These are phyloP conservation scores for Euphorbia schlechtendalii DNA, from an alignment of 441 rosid species.

Conservation along the genomic window DNA sequence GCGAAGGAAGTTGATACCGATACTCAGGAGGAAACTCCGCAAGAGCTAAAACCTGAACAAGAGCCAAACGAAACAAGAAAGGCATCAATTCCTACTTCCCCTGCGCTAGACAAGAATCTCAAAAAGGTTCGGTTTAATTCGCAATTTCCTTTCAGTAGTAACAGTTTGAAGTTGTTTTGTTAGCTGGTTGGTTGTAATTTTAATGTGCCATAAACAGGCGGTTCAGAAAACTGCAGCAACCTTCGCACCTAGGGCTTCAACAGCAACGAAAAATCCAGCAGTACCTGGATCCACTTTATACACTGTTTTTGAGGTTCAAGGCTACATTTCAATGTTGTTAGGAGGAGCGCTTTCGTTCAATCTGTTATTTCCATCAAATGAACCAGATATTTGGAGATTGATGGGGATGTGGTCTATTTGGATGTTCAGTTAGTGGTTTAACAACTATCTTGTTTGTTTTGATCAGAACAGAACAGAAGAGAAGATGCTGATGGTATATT, in stretches of 20 bases:
- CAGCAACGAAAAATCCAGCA: constrained; percentile 84
- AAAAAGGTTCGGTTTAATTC: constrained; percentile 45
- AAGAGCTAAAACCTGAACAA: constrained; percentile 16
- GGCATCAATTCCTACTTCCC: constrained; percentile 14
- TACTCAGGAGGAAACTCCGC: constrained; percentile 26
- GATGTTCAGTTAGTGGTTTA: constrained; percentile 81
- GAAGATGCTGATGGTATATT: not conserved
- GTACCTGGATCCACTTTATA: constrained; percentile 81
- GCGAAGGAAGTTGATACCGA: no score
- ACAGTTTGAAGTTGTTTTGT: not conserved
- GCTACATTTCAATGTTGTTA: constrained; percentile 58
- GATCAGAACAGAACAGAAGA: no score
- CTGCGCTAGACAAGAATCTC: constrained; percentile 57
- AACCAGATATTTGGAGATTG: constrained; percentile 91
- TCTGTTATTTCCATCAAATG: constrained; percentile 76
- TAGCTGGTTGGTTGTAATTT: not conserved
- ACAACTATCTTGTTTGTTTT: not conserved
- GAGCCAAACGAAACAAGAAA: constrained; percentile 19
- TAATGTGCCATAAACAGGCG: constrained; percentile 37
- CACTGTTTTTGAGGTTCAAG: constrained; percentile 89
- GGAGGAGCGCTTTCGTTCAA: constrained; percentile 89
- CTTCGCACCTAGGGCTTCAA: constrained; percentile 93
- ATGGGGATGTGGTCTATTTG: constrained; percentile 99
- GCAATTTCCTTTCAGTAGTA: not conserved
- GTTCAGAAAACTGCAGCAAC: constrained; percentile 94